Evolutionary conservation across 495 filamentous ascomycete genomes (phyloP).

Genomic region (Echria macrotheca): DNA sequence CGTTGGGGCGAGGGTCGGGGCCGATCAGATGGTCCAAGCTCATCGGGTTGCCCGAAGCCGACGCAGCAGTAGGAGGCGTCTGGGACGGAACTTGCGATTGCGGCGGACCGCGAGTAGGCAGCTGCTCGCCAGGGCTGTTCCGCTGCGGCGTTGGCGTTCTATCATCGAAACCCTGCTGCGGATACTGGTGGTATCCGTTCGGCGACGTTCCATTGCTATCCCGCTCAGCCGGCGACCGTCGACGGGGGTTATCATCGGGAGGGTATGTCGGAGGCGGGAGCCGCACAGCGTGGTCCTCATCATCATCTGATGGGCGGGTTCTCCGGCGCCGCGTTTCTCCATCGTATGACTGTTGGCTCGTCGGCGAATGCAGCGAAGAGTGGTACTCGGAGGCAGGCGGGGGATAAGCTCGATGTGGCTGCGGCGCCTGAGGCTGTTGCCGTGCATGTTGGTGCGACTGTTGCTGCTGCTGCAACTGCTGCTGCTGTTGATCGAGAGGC

Average conservation of each 20-base stretch:
- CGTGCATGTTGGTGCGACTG: conserved; percentile 7
- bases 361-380: conserved; percentile 24
- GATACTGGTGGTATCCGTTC: conserved; percentile 25
- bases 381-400: conserved; percentile 23
- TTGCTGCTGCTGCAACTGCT: conserved; percentile 12
- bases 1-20: conserved; percentile 6
- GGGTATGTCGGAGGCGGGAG: conserved; percentile 42
- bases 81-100: conserved; percentile 6
- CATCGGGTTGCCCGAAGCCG: conserved; percentile 28
- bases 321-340: conserved; percentile 32
- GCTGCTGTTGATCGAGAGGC: no score
- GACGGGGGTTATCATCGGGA: conserved; percentile 38
- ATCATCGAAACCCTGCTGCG: conserved; percentile 21
- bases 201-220: conserved; percentile 38
- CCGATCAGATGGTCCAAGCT: conserved; percentile 40
- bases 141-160: conserved; percentile 19
- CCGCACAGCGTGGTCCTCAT: conserved; percentile 38
- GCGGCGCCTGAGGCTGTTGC: conserved; percentile 7
- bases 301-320: conserved; percentile 33
- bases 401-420: conserved; percentile 12
- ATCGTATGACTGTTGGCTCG: conserved; percentile 34
- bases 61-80: not conserved
- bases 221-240: conserved; percentile 42
- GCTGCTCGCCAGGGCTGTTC: conserved; percentile 22
- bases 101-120: not conserved